Conservation (phyloP, 768 basidiomycete genomes). For the Trametopsis cervina region DNA sequence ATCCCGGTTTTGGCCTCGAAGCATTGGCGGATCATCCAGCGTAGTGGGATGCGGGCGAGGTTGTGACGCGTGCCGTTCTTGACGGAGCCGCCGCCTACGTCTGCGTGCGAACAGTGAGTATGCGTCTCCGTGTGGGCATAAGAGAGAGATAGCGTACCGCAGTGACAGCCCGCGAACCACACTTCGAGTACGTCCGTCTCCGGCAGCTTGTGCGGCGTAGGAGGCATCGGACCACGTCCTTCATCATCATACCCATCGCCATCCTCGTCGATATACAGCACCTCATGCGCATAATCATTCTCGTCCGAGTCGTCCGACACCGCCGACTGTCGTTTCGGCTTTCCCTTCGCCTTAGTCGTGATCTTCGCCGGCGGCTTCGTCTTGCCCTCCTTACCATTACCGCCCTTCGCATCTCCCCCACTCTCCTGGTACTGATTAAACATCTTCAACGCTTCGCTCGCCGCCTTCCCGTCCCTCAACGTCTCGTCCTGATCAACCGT, state of each 20-base stretch:
- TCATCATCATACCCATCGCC: constrained; percentile 28
- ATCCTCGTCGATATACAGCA: constrained; percentile 26
- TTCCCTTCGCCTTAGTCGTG: neutral
- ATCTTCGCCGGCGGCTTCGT: no score
- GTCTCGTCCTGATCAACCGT: constrained; percentile 2
- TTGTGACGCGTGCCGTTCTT: constrained; percentile 47
- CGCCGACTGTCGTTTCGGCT: neutral
- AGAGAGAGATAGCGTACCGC: constrained; percentile 36
- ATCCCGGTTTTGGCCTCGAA: constrained; percentile 40
- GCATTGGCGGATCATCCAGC: constrained; percentile 48
- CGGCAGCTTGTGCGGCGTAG: neutral
- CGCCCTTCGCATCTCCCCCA: no score
- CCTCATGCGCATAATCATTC: neutral
- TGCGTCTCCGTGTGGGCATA: neutral
- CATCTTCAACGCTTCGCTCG: neutral
- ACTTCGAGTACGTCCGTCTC: constrained; percentile 66
- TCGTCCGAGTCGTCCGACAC: neutral
- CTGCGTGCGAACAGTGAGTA: constrained; percentile 27
- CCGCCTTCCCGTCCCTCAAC: neutral
- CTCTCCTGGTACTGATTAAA: no score
- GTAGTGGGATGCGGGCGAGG: constrained; percentile 63
- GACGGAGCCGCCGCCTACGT: constrained; percentile 71
- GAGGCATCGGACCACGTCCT: constrained; percentile 10
- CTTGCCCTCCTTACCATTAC: no score
- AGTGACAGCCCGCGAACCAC: constrained; percentile 75